Evolutionary conservation across 192 early-diverging fungal species (phyloP), one percentile per base, ranked within the genome.

Genomic region (Piromyces finnis): DNA sequence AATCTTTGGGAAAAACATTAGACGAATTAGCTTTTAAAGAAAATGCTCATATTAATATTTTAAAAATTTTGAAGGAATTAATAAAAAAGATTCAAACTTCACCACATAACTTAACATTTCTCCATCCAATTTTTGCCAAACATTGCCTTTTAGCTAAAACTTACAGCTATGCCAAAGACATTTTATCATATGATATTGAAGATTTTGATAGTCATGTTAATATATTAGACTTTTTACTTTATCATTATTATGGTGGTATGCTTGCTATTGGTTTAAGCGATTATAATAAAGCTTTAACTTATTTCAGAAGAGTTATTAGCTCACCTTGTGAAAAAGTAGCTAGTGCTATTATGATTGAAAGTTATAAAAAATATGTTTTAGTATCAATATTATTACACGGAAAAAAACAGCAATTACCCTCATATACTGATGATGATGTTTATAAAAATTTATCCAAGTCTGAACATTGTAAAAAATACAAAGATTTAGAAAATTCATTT

Each of bases 171-270:
- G 51, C 51, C 26, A 68, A 17, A 68, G 51, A 68, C 22, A 68
- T 68, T 11, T n/a, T 68, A 68, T 22, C 2, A n/a, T 26, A 68
- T 68, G 51, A 68, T n/a, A 68, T 68, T 68, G 51, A 68, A 68
- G 51, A 68, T n/a, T 68, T 68, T 68, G 51, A 68, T 68, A n/a
- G 1, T 4, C 16, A 68, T n/a, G 51, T 68, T n/a, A 68, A 26
- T n/a, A 26, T 68, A n/a, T 68, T 68, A 83, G 83, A 90, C 80
- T 92, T 90, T 84, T 82, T 94, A 17, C 84, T 92, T 29, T 93
- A 94, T 86, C 86, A 93, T 79, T 95, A 95, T 83, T 94, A 95
- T 82, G 92, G 90, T 78, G 91, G 88, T 22, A 89, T 94, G 84
- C 79, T 93, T n/a, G 92, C 88, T 80, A 87, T 90, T 29, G 90